Evolutionary conservation across 108 stramenopile species (phyloP), one percentile per base, ranked within the genome.

Genomic region (Mayamaea pseudoterrestris): DNA sequence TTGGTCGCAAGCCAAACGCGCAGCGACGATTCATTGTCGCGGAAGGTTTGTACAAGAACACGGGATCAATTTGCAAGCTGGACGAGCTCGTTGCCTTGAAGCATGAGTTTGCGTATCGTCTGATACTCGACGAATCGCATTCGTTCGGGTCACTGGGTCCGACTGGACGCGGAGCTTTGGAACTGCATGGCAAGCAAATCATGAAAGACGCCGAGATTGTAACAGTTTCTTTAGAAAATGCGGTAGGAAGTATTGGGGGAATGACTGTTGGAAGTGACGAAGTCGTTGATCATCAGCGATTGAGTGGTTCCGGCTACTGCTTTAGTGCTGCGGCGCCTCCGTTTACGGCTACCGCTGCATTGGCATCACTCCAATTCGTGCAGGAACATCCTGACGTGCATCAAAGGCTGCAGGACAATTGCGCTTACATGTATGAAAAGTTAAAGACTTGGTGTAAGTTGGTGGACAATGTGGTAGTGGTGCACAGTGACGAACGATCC

Each of bases 251-350:
- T 36, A 74, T 96, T 44, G 97, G 98, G 2, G 98, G 98, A 37
- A 65, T 99, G 29, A 95, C 93, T 23, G 78, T 96, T 26, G 98
- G 98, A 16, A 83, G 72, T 49, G 78, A 87, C 39, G 96, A 99
- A 57, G 93, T 98, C 17, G 92, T 95, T 11, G 95, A 96, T 69
- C 97, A 98, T 69, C 97, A 98, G 60, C 78, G 97, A 9, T 60
- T 96, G 17, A 88, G 83, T 30, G 98, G 95, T 32, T 96, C 97
- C 1, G 98, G 98, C 34, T 99, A 99, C 61, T 94, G 93, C 71
- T 99, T 93, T 69, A 93, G 91, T 50, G 98, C 97, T 2, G 84
- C 93, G 42, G 71, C 94, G 27, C 94, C 97, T 7, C 98, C 98
- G n/a, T 99, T 97, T 58, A 73, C 90, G 9, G 82, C 83, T 11